Evolutionary conservation across 331 rosid genomes (phyloP).

Genomic region (Telfairia occidentalis): DNA sequence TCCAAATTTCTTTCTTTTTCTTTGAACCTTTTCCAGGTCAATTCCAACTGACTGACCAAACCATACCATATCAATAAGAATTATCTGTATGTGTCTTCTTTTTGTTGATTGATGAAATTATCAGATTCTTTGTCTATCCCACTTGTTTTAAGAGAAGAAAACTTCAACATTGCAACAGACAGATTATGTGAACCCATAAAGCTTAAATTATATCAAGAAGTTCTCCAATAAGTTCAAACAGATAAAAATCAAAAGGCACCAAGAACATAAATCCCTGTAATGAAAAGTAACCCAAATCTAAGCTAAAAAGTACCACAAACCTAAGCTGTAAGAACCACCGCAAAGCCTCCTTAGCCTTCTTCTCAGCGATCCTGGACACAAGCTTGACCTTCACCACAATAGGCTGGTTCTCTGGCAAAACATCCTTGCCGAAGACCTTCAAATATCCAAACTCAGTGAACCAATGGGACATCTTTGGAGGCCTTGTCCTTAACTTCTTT

Average conservation of each 20-base stretch:
- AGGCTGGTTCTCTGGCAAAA: constrained; percentile 44
- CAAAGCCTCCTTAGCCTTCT: constrained; percentile 82
- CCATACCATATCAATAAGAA: too few species aligned
- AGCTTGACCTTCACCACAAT: constrained; percentile 77
- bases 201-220: neutral
- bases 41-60: too few species aligned
- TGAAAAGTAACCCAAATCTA: constrained; percentile 25
- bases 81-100: too few species aligned
- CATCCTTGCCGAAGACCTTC: constrained; percentile 72
- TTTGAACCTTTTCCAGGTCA: too few species aligned
- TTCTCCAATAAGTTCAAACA: neutral
- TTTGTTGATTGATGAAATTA: too few species aligned
- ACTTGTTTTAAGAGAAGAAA: too few species aligned
- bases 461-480: constrained; percentile 43
- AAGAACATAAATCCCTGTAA: neutral
- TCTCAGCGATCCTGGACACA: constrained; percentile 66
- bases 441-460: constrained; percentile 57
- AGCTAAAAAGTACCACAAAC: constrained; percentile 27
- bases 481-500: constrained; percentile 62
- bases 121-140: too few species aligned
- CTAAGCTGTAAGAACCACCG: constrained; percentile 76
- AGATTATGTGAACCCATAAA: neutral
- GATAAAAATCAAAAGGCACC: neutral
- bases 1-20: too few species aligned
- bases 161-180: neutral